Base-by-base conservation (phyloP, 1,284 basidiomycete genomes). In the Phylloboletellus chloephorus region DNA sequence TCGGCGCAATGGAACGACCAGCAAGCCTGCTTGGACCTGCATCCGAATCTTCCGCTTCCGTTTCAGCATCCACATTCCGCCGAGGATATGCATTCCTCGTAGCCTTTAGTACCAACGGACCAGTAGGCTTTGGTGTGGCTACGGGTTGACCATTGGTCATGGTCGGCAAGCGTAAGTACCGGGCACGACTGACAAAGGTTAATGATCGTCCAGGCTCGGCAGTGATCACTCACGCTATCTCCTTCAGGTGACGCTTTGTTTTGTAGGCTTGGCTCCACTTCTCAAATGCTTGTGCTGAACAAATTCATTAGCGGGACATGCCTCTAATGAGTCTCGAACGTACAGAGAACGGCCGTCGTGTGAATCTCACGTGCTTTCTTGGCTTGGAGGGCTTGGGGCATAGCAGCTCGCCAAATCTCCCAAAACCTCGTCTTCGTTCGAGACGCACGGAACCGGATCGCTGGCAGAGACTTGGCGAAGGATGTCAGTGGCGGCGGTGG, bases 171-270 rank as follows among this genome's bases (percentile, higher is more conserved):
- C 81, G 78, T 43, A 88, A 71, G 62, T 85, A 84, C 50, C 84
- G 68, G 29, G 77, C 77, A 31, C 78, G 78, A 41, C 76, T 79
- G 35, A 39, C 22, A 31, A 44, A 16, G 38, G 38, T 51, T 49
- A 51, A 43, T 53, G 47, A 52, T 44, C 43, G 43, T 53, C 54
- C 42, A 13, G 28, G 39, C 33, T 40, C 35, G 29, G 47, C 15
- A 39, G 41, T 29, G 32, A 39, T 50, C 40, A 76, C 85, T 69
- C 60, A 89, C 86, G 82, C 83, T 39, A 88, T 80, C 42, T 87
- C 84, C 60, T 87, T 88, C 29, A 83, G 71, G 30, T 82, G 79
- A 28, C 80, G 72, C 57, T 82, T 86, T 15, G 76, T 78, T 56
- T 74, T 73, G 52, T 85, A 77, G 6, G 68, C 67, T 57, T 80